Percentiles rank a stretch among this genome's conserved stretches.
Evolutionary conservation across 1,139 yeast genomes (phyloP).

Genomic region (Candida tropicalis): DNA sequence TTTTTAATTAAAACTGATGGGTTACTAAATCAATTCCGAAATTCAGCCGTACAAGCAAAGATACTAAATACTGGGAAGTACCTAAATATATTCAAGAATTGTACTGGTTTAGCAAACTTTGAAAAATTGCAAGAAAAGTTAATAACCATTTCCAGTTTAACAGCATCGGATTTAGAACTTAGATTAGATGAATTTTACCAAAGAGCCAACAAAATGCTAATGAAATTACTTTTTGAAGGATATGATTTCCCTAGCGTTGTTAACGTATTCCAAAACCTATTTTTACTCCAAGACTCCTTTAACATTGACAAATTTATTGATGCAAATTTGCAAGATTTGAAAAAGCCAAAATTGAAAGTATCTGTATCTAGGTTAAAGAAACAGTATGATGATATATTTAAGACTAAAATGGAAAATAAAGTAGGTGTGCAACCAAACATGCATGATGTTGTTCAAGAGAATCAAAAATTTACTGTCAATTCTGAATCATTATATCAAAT

Average conservation of each 20-base stretch:
- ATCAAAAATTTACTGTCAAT: constrained; percentile 34
- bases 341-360: constrained; percentile 32
- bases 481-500: constrained; percentile 53
- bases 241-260: constrained; percentile 55
- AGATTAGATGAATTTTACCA: constrained; percentile 64
- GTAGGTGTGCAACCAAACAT: constrained; percentile 18
- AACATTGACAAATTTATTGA: constrained; percentile 51
- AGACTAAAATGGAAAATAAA: constrained; percentile 8
- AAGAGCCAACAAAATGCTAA: constrained; percentile 66
- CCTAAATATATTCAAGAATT: constrained; percentile 68
- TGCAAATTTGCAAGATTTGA: constrained; percentile 36
- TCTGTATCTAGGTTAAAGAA: constrained; percentile 33
- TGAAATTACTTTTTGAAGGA: constrained; percentile 63
- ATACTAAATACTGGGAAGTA: constrained; percentile 84
- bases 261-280: constrained; percentile 52
- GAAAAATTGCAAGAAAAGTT: constrained; percentile 30
- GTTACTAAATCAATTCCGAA: constrained; percentile 63
- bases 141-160: constrained; percentile 42
- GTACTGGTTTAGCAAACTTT: constrained; percentile 48
- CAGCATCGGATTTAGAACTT: constrained; percentile 59
- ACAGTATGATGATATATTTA: constrained; percentile 24
- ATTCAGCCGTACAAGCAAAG: constrained; percentile 59
- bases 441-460: constrained; percentile 21
- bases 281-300: constrained; percentile 49
- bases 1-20: constrained; percentile 79